phyloP scores from a whole-genome alignment of 305 asterid genomes.

The Rubia tinctorum region DNA sequence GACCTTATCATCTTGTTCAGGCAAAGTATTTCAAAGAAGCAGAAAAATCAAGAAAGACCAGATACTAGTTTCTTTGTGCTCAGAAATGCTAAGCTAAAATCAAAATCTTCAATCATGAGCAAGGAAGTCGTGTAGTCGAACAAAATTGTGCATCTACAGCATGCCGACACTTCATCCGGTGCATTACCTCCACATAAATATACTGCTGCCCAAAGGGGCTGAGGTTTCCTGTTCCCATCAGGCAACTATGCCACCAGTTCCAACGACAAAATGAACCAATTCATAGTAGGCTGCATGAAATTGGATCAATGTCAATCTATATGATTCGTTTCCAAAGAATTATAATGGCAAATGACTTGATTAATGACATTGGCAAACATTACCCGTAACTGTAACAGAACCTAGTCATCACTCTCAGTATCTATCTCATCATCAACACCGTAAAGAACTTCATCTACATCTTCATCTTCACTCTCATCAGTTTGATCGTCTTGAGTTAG shows the following conservation, averaged over 20 bases:
- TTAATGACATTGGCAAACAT: background rate
- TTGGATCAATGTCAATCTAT: background rate
- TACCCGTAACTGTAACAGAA: constrained; percentile 13
- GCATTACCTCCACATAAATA: constrained; percentile 6
- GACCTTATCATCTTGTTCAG: background rate
- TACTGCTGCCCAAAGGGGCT: background rate
- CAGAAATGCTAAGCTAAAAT: background rate
- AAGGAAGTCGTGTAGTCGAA: constrained; percentile 3
- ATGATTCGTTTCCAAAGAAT: background rate
- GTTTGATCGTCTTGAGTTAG: constrained; percentile 28
- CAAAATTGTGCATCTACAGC: constrained; percentile 16
- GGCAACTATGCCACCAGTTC: background rate
- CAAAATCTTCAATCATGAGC: background rate
- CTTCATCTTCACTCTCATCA: constrained; percentile 72
- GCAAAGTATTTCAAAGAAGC: background rate
- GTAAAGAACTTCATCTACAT: constrained; percentile 66
- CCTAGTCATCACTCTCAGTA: constrained; percentile 56
- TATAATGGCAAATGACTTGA: background rate
- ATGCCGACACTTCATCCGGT: background rate
- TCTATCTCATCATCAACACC: constrained; percentile 56
- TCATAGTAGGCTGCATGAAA: background rate
- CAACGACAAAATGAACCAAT: background rate
- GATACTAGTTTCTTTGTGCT: background rate
- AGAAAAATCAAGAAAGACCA: background rate
- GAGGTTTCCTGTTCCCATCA: background rate